A percentile compares a stretch with the other conserved stretches of the same genome.
phyloP scores from a whole-genome alignment of 352 stramenopile genomes.

The Phytophthora idaei region DNA sequence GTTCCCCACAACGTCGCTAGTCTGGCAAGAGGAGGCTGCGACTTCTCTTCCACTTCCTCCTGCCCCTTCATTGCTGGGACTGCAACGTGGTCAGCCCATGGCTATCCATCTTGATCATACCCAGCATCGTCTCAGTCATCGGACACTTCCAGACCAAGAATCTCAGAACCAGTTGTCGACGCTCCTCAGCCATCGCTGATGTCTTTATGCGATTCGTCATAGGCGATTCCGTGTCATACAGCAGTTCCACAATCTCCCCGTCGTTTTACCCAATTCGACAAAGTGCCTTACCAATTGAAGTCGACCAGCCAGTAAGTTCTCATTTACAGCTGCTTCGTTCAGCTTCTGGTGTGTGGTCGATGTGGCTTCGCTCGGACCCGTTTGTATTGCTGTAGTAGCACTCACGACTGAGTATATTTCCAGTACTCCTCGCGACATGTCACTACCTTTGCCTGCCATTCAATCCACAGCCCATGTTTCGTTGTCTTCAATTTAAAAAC shows the following conservation, averaged over 20 bases:
- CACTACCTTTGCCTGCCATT: neutral
- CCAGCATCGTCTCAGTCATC: too few species aligned
- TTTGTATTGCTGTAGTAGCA: constrained; percentile 1
- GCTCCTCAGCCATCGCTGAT: neutral
- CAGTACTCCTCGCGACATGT: neutral
- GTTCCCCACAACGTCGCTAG: too few species aligned
- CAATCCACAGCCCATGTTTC: neutral
- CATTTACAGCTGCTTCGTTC: constrained; percentile 1
- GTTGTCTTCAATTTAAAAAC: neutral
- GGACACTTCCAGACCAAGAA: neutral
- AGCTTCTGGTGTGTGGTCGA: neutral
- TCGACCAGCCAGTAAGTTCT: constrained; percentile 7
- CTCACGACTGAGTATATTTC: constrained; percentile 4
- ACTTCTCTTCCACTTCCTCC: too few species aligned
- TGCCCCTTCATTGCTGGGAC: too few species aligned
- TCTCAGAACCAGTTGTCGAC: constrained; percentile 13
- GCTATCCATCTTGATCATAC: too few species aligned
- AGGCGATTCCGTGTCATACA: constrained; percentile 1
- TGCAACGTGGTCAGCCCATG: too few species aligned
- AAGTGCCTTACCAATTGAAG: constrained; percentile 9
- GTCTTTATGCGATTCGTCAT: neutral
- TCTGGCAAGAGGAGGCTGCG: too few species aligned
- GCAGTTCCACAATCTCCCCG: constrained; percentile 2
- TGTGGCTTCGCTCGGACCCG: neutral
- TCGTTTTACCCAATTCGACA: constrained; percentile 1